phyloP scores from a whole-genome alignment of 2,329 filamentous ascomycete species.

The Fusarium sp. region DNA sequence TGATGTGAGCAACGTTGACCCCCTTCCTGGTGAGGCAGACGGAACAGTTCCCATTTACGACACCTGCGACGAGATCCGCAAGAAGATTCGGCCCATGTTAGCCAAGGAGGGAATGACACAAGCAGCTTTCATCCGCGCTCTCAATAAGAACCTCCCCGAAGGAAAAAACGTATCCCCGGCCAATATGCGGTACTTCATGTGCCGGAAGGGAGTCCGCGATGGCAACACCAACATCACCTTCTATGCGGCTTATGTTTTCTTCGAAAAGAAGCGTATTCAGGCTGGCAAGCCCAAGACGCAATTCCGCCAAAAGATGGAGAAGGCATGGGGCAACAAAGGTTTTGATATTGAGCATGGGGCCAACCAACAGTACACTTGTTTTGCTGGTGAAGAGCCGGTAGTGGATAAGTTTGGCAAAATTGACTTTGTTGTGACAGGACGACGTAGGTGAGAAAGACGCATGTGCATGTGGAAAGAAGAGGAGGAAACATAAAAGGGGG shows the following conservation, averaged over 20 bases:
- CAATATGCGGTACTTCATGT: conserved; percentile 60
- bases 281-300: conserved; percentile 62
- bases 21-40: conserved; percentile 58
- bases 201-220: conserved; percentile 56
- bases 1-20: conserved; percentile 53
- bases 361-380: conserved; percentile 8
- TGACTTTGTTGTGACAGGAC: conserved; percentile 2
- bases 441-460: background rate
- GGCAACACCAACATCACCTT: conserved; percentile 61
- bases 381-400: conserved; percentile 2
- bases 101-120: conserved; percentile 57
- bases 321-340: conserved; percentile 40
- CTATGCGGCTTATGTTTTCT: conserved; percentile 66
- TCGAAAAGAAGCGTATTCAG: conserved; percentile 66
- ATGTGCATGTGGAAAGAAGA: background rate
- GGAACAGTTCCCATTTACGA: conserved; percentile 62
- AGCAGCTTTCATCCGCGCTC: conserved; percentile 60
- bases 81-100: conserved; percentile 64
- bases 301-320: conserved; percentile 63
- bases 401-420: conserved; percentile 38
- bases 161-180: conserved; percentile 53
- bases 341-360: conserved; percentile 36
- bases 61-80: conserved; percentile 66
- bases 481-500: background rate
- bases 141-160: conserved; percentile 54